Evolutionary conservation across 2,329 filamentous ascomycete species (phyloP).

Genomic region (Monosporascus sp.): DNA sequence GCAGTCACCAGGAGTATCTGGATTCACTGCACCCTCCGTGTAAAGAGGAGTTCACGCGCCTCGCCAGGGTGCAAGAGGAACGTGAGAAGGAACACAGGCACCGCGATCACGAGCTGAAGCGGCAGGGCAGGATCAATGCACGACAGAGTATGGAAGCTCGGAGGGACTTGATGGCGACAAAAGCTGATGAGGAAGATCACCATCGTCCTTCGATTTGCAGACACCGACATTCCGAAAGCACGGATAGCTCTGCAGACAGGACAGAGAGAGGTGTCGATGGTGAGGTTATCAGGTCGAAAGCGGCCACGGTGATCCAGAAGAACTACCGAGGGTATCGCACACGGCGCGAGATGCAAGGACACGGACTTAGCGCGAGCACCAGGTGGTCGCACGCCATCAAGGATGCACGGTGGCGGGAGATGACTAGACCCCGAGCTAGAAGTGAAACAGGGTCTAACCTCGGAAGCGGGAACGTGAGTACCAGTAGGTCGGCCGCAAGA

Average conservation of each 20-base stretch:
- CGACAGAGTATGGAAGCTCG: constrained; percentile 22
- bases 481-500: constrained; percentile 40
- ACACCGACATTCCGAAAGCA: constrained; percentile 1
- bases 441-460: constrained; percentile 12
- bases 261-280: constrained; percentile 12
- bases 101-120: constrained; percentile 31
- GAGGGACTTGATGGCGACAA: constrained; percentile 29
- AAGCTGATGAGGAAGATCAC: constrained; percentile 12
- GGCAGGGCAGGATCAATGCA: constrained; percentile 9
- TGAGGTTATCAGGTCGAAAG: constrained; percentile 29
- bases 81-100: constrained; percentile 40
- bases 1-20: constrained; percentile 39
- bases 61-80: constrained; percentile 43
- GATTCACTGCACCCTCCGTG: constrained; percentile 46
- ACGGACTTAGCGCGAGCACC: constrained; percentile 62
- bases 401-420: constrained; percentile 50
- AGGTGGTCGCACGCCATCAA: constrained; percentile 65
- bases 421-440: constrained; percentile 40
- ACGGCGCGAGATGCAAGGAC: constrained; percentile 64
- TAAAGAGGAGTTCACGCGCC: constrained; percentile 40
- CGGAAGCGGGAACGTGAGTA: constrained; percentile 9
- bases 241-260: constrained; percentile 2
- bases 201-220: constrained; percentile 7
- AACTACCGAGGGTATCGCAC: constrained; percentile 74
- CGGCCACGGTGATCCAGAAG: constrained; percentile 58